Conservation (phyloP, 306 rosid species). For the Fragaria nilgerrensis region DNA sequence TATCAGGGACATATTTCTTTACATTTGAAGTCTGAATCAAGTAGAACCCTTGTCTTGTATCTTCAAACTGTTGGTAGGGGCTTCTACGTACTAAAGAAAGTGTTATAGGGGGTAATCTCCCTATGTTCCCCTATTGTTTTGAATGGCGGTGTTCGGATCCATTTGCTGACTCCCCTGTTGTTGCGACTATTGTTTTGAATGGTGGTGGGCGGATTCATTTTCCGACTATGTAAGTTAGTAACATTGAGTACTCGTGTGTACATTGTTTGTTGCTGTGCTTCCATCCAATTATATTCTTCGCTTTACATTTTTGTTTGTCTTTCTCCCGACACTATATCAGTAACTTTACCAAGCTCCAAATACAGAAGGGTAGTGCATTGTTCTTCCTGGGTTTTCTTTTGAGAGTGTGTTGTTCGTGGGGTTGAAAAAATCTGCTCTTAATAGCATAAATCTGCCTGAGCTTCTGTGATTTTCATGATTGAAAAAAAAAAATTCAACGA, state of each 20-base stretch:
- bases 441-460: too few relatives aligned
- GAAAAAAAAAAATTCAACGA: not conserved
- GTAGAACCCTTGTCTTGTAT: not conserved
- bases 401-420: not conserved
- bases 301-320: not conserved
- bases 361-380: not conserved
- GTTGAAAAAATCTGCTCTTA: not conserved
- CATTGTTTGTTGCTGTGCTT: not conserved
- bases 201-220: conserved; percentile 4
- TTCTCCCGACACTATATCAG: not conserved
- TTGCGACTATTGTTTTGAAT: too few relatives aligned
- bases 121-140: conserved; percentile 21
- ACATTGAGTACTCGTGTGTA: conserved; percentile 23
- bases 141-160: conserved; percentile 17
- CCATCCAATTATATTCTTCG: not conserved
- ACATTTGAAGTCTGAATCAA: conserved; percentile 16
- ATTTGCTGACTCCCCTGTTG: conserved; percentile 9
- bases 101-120: conserved; percentile 10
- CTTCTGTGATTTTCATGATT: too few relatives aligned
- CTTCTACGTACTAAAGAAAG: not conserved
- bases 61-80: not conserved
- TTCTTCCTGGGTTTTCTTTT: not conserved
- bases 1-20: too few relatives aligned
- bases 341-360: not conserved
- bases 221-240: conserved; percentile 2